phyloP scores from a whole-genome alignment of 805 yeast genomes.

The Debaryomyces tyrocola region DNA sequence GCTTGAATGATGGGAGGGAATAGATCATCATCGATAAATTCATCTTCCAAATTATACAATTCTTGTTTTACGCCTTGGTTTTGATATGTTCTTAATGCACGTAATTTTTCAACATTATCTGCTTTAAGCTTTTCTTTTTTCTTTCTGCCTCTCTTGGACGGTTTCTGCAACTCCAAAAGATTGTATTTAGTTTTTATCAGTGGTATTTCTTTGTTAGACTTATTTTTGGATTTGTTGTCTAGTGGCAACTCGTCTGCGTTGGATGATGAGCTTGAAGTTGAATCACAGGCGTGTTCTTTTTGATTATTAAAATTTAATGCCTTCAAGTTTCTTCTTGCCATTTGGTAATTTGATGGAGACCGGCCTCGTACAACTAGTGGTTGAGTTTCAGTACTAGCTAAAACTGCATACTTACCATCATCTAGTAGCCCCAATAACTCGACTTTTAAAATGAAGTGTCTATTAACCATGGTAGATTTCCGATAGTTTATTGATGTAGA shows the following conservation, averaged over 20 bases:
- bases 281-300: not conserved
- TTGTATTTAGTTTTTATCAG: not conserved
- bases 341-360: constrained; percentile 60
- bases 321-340: constrained; percentile 7
- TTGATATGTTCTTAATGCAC: not conserved
- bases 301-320: not conserved
- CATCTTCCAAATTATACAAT: constrained; percentile 1
- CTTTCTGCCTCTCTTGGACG: constrained; percentile 6
- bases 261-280: not conserved
- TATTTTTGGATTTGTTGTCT: not conserved
- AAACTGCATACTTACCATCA: constrained; percentile 29
- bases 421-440: constrained; percentile 49
- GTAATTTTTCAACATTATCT: not conserved
- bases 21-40: not conserved
- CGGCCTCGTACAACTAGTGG: constrained; percentile 63
- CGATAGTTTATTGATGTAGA: constrained; percentile 50
- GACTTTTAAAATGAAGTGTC: constrained; percentile 52
- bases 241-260: not conserved
- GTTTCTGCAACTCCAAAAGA: constrained; percentile 1
- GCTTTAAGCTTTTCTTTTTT: constrained; percentile 1
- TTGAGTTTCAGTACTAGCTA: constrained; percentile 54
- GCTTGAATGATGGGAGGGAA: not conserved
- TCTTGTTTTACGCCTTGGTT: not conserved
- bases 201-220: not conserved
- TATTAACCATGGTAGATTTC: constrained; percentile 44